Evolutionary conservation across 2,329 filamentous ascomycete species (phyloP), one percentile per base, ranked within the genome.

Genomic region (Coniochaeta hoffmannii): DNA sequence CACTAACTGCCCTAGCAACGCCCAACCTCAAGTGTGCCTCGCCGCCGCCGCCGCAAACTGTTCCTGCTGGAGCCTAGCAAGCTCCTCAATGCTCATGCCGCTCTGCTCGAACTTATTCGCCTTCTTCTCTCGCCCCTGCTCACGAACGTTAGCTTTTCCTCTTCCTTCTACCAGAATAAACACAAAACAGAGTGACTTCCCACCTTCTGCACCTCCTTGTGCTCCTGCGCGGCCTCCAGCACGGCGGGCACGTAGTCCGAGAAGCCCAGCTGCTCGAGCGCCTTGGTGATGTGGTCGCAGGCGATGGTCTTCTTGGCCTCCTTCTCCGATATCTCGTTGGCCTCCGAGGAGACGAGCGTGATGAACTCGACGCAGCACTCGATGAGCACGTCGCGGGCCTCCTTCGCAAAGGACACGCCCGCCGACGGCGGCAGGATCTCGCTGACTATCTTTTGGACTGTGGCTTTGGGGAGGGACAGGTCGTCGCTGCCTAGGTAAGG

Each of bases 281-380:
- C 94, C 67, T 93, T 93, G 67, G 93, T 95, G 65, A 99, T 95
- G 75, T 99, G 94, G 66, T 99, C 94, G 71, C 90, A 96, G 12
- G 93, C 93, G 64, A 99, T 99, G 4, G 94, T 99, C 81, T 99
- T 99, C 78, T 99, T 99, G 52, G 92, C 90, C 67, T 99, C 94
- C 72, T 96, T 96, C 71, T 99, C 94, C 12, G 92, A 95, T 61
- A 99, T 99, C 66, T 99, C 94, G 72, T 99, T 99, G 59, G 94
- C 94, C 75, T 99, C 93, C 50, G 90, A 96, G n/a, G 92, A 97
- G 64, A 99, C 89, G 66, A 99, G 83, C 17, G 94, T 97, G 71
- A 99, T 97, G 72, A 99, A 99, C 72, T 99, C 94, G 66, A 99
- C 93, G 68, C 94, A 99, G 76, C 94, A 97, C 76, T 97, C 94